These are phyloP conservation scores for Beauveria brongniartii DNA, from an alignment of 2,329 filamentous ascomycete genomes.

Conservation along the genomic window DNA sequence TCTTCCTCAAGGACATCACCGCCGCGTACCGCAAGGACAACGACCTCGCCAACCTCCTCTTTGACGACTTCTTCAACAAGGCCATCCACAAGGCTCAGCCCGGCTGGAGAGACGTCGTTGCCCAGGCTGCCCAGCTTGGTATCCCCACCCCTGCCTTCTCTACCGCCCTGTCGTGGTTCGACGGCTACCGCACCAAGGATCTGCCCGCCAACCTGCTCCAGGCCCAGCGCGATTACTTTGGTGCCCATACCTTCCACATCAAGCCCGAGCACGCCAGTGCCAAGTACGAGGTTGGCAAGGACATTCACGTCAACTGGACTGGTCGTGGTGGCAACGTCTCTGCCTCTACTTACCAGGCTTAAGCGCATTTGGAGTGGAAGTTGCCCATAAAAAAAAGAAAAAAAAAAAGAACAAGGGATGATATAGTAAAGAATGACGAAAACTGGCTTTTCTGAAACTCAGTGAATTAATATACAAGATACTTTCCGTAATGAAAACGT, in stretches of 20 bases:
- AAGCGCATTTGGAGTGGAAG: constrained; percentile 29
- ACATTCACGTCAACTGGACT: constrained; percentile 99
- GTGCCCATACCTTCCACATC: constrained; percentile 82
- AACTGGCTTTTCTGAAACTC: constrained; percentile 2
- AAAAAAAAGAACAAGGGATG: neutral
- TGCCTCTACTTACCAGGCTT: constrained; percentile 95
- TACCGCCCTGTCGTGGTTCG: constrained; percentile 96
- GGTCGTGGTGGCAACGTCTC: constrained; percentile 95
- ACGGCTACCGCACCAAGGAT: constrained; percentile 95
- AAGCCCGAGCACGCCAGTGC: constrained; percentile 71
- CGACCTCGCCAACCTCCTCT: constrained; percentile 94
- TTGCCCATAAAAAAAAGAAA: neutral
- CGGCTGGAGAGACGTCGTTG: constrained; percentile 85
- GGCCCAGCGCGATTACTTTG: constrained; percentile 99
- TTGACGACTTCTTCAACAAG: constrained; percentile 99
- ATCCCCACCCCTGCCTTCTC: constrained; percentile 96
- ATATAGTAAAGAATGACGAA: constrained; percentile 7
- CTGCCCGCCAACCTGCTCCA: constrained; percentile 97
- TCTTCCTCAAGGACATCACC: constrained; percentile 99
- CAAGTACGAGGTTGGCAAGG: constrained; percentile 75
- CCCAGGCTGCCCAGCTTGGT: constrained; percentile 87
- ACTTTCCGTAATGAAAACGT: neutral
- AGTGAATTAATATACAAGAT: constrained; percentile 5
- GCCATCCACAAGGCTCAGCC: constrained; percentile 94
- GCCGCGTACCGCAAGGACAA: constrained; percentile 90